A percentile compares a stretch with the other conserved stretches of the same genome.
phyloP scores from a whole-genome alignment of 352 stramenopile species.

The Phytophthora sp. region DNA sequence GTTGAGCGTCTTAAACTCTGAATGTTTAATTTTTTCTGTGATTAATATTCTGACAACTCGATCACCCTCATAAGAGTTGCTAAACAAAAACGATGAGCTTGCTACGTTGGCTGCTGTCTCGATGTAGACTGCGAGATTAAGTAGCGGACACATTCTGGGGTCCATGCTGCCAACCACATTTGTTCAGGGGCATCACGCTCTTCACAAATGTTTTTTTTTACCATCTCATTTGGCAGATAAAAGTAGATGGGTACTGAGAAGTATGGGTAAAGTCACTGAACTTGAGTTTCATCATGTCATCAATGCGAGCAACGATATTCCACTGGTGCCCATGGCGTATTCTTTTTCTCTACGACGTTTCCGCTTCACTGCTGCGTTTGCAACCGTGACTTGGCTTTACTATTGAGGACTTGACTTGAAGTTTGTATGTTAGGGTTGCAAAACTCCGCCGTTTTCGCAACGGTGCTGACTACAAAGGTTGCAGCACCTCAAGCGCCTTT shows the following conservation, averaged over 20 bases:
- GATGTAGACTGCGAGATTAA: slow-evolving; percentile 22
- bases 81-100: slow-evolving; percentile 12
- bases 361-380: too few species aligned
- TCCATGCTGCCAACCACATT: slow-evolving; percentile 28
- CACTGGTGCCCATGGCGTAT: too few species aligned
- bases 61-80: slow-evolving; percentile 18
- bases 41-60: slow-evolving; percentile 14
- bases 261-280: slow-evolving; percentile 10
- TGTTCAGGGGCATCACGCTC: slow-evolving; percentile 28
- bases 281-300: slow-evolving; percentile 24
- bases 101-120: neutral
- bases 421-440: too few species aligned
- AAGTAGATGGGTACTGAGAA: neutral
- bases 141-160: slow-evolving; percentile 18
- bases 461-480: too few species aligned
- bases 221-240: slow-evolving; percentile 8
- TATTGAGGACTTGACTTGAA: too few species aligned
- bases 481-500: too few species aligned
- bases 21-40: slow-evolving; percentile 4
- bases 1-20: slow-evolving; percentile 8
- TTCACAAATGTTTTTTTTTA: slow-evolving; percentile 54
- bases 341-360: too few species aligned
- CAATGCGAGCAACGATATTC: slow-evolving; percentile 1
- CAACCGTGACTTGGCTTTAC: too few species aligned
- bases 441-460: too few species aligned